Evolutionary conservation across 2,329 filamentous ascomycete genomes (phyloP), one percentile per base, ranked within the genome.

Genomic region (Emergomyces orientalis): DNA sequence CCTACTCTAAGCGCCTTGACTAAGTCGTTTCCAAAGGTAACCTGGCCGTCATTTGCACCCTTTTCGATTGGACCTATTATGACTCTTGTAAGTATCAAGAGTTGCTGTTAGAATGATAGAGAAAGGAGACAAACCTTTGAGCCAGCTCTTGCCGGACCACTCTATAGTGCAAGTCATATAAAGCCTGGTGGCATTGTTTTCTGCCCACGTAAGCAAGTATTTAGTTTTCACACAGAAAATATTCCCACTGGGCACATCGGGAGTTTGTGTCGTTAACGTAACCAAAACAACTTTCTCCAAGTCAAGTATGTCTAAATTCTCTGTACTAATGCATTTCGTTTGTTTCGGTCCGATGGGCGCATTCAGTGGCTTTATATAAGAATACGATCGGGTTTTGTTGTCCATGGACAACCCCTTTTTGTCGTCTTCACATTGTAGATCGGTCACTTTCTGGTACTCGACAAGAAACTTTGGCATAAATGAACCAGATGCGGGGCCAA

Each of bases 111-210:
- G 7, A 7, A 27, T 62, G 57, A 34, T 30, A 37, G 2, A 57
- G 32, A 54, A 43, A 17, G 5, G 9, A 5, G 65, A 72, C 80
- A 73, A 80, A 95, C 92, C 90, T 79, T 94, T 97, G 55, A 99
- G 79, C 94, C 94, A 99, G 79, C 92, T 97, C 81, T 97, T 99
- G 69, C 92, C 92, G 3, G 88, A 88, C 95, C 95, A 99, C 72
- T 99, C 95, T 52, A 97, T 89, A 1, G 86, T 88, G 74, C 91
- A 97, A 68, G 88, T 97, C 78, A 93, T 88, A 65, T 94, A 86
- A 37, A 99, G 78, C 34, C 91, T 84, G 0, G 95, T 99, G 47
- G 86, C 80, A 70, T 96, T 96, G 65, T 87, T 88, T 59, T 94
- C 86, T 3, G 87, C 91, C 94, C 94, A 99, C 60, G 90, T 90